phyloP scores from a whole-genome alignment of 2,329 filamentous ascomycete species.

The Didymella segeticola region DNA sequence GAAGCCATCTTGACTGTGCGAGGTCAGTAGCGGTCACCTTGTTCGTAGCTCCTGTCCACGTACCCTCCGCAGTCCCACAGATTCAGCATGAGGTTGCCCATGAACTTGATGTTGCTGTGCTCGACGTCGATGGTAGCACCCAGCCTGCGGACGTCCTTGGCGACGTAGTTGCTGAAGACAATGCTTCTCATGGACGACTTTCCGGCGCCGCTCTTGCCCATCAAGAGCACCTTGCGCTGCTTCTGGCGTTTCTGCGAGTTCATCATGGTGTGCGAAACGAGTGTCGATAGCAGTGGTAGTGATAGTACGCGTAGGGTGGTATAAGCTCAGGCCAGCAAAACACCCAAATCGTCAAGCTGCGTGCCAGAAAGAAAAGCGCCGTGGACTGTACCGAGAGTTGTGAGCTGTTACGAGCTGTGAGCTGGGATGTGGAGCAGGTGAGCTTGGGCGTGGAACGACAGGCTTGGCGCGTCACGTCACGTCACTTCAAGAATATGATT shows the following conservation, averaged over 20 bases:
- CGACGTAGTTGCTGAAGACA: conserved; percentile 99
- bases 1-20: conserved; percentile 85
- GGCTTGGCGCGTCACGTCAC: no score
- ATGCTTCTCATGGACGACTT: conserved; percentile 99
- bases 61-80: conserved; percentile 97
- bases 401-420: no score
- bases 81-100: conserved; percentile 96
- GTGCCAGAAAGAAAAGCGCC: no score
- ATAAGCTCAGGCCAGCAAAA: background rate
- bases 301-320: background rate
- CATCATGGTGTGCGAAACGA: conserved; percentile 39
- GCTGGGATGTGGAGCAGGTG: no score
- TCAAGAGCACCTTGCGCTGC: conserved; percentile 61
- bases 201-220: conserved; percentile 94
- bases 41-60: conserved; percentile 34
- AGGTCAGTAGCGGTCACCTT: conserved; percentile 14
- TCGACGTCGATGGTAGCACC: conserved; percentile 98
- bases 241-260: conserved; percentile 56
- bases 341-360: no score
- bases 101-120: conserved; percentile 97
- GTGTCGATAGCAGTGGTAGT: background rate
- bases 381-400: no score
- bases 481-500: no score
- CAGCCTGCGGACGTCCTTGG: conserved; percentile 88
- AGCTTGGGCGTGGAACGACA: no score